phyloP scores from a whole-genome alignment of 1,139 yeast genomes.

The Zygoascus sp. region DNA sequence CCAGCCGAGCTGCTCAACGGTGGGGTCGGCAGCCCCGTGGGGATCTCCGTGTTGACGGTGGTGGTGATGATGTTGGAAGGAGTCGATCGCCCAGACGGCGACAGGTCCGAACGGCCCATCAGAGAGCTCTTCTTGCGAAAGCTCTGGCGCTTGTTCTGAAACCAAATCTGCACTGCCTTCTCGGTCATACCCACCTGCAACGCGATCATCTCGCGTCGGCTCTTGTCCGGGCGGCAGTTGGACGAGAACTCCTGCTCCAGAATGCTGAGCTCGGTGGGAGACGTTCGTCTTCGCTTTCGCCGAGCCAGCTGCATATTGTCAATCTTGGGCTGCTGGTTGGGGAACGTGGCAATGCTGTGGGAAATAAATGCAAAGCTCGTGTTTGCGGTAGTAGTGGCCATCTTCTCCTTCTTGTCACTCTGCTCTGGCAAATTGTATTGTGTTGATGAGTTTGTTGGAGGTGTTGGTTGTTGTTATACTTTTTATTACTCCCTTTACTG shows the following conservation, averaged over 20 bases:
- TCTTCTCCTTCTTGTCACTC: not conserved
- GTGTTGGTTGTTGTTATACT: constrained; percentile 1
- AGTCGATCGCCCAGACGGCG: not conserved
- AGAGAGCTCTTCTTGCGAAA: constrained; percentile 47
- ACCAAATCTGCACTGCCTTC: constrained; percentile 97
- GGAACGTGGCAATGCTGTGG: constrained; percentile 75
- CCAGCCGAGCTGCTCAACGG: not conserved
- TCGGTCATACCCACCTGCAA: constrained; percentile 83
- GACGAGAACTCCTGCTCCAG: constrained; percentile 71
- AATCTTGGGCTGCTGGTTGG: constrained; percentile 75
- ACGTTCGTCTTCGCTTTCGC: constrained; percentile 91
- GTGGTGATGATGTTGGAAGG: constrained; percentile 1
- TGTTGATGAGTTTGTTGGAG: not conserved
- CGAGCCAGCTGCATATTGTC: constrained; percentile 89
- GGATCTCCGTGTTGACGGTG: constrained; percentile 3
- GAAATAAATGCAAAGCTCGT: constrained; percentile 69
- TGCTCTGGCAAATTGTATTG: too few species aligned
- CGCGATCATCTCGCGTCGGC: constrained; percentile 72
- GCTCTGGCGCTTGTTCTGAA: constrained; percentile 90
- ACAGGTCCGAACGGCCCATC: not conserved
- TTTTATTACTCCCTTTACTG: not conserved
- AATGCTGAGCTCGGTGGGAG: constrained; percentile 76
- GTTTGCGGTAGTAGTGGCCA: constrained; percentile 6
- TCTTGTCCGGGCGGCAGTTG: constrained; percentile 78
- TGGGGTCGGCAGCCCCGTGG: constrained; percentile 1